These are phyloP conservation scores for Ophiostoma ips DNA, from an alignment of 2,329 filamentous ascomycete genomes.

Conservation along the genomic window DNA sequence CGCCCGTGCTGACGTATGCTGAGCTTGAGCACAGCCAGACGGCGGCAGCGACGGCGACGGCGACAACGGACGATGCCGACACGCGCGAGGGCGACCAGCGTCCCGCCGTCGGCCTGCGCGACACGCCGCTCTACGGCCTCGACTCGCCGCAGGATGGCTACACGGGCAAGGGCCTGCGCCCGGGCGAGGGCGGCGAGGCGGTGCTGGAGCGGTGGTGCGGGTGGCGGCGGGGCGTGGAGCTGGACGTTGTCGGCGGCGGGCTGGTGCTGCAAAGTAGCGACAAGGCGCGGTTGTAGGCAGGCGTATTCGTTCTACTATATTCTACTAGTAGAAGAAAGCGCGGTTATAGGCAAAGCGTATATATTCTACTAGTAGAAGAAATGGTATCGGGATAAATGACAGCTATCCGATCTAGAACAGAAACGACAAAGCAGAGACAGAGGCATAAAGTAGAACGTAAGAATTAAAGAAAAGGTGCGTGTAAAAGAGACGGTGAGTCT, in stretches of 20 bases:
- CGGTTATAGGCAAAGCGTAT: no score
- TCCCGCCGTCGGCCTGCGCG: constrained; percentile 52
- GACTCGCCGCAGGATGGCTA: constrained; percentile 50
- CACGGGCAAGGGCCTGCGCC: constrained; percentile 39
- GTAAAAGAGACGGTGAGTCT: no score
- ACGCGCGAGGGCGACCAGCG: constrained; percentile 51
- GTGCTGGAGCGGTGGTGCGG: constrained; percentile 59
- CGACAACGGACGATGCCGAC: no score
- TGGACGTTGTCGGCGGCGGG: constrained; percentile 48
- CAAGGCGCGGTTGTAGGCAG: constrained; percentile 22
- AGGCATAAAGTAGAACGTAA: no score
- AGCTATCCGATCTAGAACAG: no score
- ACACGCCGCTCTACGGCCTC: constrained; percentile 55
- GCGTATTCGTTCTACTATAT: no score
- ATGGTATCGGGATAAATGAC: no score
- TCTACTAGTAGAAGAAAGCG: no score
- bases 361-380: no score
- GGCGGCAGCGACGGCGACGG: constrained; percentile 19
- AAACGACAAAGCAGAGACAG: no score
- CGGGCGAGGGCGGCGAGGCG: constrained; percentile 61
- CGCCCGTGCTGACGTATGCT: constrained; percentile 64
- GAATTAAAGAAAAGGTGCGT: no score
- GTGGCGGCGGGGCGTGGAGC: constrained; percentile 61
- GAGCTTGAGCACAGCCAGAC: no score
- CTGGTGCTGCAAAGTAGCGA: constrained; percentile 35